Evolutionary conservation across 768 basidiomycete species (phyloP).

Genomic region (Cubamyces lactineus): DNA sequence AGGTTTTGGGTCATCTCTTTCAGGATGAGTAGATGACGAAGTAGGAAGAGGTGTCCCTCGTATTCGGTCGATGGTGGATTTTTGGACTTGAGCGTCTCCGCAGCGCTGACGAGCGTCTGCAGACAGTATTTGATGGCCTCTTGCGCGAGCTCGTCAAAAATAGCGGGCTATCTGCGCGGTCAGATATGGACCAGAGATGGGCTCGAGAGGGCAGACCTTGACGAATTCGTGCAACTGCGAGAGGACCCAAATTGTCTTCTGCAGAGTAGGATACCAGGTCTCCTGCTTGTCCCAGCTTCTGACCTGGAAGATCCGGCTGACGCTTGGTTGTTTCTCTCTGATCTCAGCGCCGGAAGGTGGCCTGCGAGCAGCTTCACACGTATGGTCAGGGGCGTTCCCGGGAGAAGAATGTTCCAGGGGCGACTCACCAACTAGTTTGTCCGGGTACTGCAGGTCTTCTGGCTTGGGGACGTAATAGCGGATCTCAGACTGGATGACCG

Average conservation of each 20-base stretch:
- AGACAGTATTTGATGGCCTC: slow-evolving; percentile 86
- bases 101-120: slow-evolving; percentile 75
- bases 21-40: slow-evolving; percentile 86
- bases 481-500: slow-evolving; percentile 88
- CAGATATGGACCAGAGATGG: slow-evolving; percentile 1
- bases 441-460: slow-evolving; percentile 87
- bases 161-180: slow-evolving; percentile 67
- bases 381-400: slow-evolving; percentile 11
- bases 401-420: slow-evolving; percentile 1
- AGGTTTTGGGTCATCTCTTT: slow-evolving; percentile 87
- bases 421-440: slow-evolving; percentile 69
- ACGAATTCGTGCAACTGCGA: slow-evolving; percentile 90
- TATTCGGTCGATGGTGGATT: slow-evolving; percentile 48
- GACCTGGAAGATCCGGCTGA: slow-evolving; percentile 69
- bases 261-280: slow-evolving; percentile 91
- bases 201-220: slow-evolving; percentile 57
- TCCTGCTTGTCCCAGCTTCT: slow-evolving; percentile 75
- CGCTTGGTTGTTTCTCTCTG: slow-evolving; percentile 71
- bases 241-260: slow-evolving; percentile 90
- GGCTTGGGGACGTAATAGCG: slow-evolving; percentile 75
- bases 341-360: slow-evolving; percentile 48
- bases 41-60: slow-evolving; percentile 85
- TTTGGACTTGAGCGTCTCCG: slow-evolving; percentile 61
- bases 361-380: slow-evolving; percentile 48
- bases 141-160: slow-evolving; percentile 96